Conservation (phyloP, 164 flowering plant species). For the Tetrastigma voinierianum region DNA sequence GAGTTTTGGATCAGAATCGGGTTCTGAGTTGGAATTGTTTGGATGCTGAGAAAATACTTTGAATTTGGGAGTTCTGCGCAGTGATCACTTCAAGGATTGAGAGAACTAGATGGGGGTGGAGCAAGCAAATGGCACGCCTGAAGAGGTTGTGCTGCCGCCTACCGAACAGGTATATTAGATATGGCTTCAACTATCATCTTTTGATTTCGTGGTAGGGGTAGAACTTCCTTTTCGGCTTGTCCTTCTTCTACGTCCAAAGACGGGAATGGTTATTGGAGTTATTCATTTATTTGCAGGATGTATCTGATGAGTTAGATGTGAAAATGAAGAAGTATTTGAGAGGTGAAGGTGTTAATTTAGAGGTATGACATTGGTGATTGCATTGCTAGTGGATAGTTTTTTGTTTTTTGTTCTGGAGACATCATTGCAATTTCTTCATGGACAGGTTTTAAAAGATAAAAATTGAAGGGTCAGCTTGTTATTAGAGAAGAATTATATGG, state of each 20-base stretch:
- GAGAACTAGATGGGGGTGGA: conserved; percentile 9
- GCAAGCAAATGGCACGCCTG: conserved; percentile 1
- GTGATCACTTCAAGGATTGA: too few species aligned
- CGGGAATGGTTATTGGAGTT: too few species aligned
- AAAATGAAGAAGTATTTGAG: conserved; percentile 73
- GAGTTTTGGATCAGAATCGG: too few species aligned
- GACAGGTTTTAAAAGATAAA: conserved; percentile 85
- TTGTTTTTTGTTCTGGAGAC: neutral
- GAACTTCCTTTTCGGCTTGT: too few species aligned
- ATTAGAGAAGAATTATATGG: conserved; percentile 68
- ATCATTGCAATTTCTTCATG: neutral
- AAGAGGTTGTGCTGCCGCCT: neutral
- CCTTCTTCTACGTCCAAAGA: too few species aligned
- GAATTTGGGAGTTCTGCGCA: too few species aligned
- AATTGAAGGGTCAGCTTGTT: conserved; percentile 76
- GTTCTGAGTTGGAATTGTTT: too few species aligned
- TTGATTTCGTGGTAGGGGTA: too few species aligned
- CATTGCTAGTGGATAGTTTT: neutral
- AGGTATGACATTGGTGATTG: conserved; percentile 37
- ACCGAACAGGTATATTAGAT: too few species aligned
- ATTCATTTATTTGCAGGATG: conserved; percentile 31
- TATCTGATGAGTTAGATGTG: conserved; percentile 46
- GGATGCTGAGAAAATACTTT: too few species aligned
- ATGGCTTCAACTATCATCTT: too few species aligned
- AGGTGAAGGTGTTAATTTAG: conserved; percentile 71